Evolutionary conservation across 148 eudicot genomes (phyloP), one percentile per base, ranked within the genome.

Genomic region (Fallopia convolvulus): DNA sequence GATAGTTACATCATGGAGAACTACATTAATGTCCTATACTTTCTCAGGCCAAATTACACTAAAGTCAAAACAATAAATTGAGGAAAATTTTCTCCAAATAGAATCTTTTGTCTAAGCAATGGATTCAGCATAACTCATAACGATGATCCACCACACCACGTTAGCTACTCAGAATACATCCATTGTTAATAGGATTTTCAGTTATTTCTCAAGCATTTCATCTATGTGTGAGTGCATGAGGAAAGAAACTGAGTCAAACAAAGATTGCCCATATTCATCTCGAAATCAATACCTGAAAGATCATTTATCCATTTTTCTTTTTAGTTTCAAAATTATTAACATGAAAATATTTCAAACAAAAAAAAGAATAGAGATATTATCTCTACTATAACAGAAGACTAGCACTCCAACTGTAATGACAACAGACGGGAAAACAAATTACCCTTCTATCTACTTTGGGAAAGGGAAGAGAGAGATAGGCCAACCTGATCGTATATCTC

Each of bases 401-500:
- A 68, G 44, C 72, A 68, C 44, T 68, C 23, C 8, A 68, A 68
- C 21, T 4, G 41, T 17, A 46, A 17, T 36, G 72, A 13, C 21
- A 13, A 36, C 21, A 68, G 44, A 36, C 10, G 72, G 72, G 26
- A 11, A 42, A 74, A 10, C 14, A 53, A 26, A 73, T 17, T 6
- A 20, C 41, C 74, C 58, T 14, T 15, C n/a, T 20, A 36, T 8
- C 75, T 75, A 70, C 33, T 56, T 36, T 50, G 52, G 52, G 20
- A 14, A 49, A 49, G 65, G 26, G 12, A 72, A 48, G 60, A 82
- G 56, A 70, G 17, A 44, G 14, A n/a, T 32, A 46, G 46, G 48
- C 71, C 39, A 77, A 92, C 99, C 99, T 94, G 88, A 72, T 84
- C 85, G 83, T 94, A 95, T 58, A 95, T 90, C 78, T 95, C 86